Evolutionary conservation across 2,329 filamentous ascomycete genomes (phyloP).

Genomic region (Apiospora sp.): DNA sequence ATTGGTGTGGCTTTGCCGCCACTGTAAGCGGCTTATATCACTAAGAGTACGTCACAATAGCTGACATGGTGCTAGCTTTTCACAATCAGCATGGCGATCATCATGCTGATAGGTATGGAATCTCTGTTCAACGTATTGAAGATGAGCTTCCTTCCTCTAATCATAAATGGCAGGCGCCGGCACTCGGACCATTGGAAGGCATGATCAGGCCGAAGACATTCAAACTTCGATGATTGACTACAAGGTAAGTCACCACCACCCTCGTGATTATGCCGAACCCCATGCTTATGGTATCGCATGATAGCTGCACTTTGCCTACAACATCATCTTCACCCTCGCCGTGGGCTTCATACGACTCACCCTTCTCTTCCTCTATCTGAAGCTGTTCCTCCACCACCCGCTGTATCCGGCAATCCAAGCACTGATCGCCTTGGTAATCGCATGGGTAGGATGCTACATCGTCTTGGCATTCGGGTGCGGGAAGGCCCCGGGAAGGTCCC

Average conservation of each 20-base stretch:
- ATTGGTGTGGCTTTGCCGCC: not conserved
- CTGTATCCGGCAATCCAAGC: not conserved
- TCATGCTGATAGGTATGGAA: not conserved
- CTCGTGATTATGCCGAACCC: not conserved
- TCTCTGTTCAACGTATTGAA: too few relatives aligned
- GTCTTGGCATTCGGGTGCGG: not conserved
- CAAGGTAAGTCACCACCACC: not conserved
- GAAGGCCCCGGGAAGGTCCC: not conserved
- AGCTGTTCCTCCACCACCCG: not conserved
- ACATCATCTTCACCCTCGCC: not conserved
- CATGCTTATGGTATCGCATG: not conserved
- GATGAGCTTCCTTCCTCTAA: not conserved
- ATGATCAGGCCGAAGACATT: not conserved
- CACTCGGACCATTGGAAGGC: not conserved
- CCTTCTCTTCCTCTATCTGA: not conserved
- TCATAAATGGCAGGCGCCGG: not conserved
- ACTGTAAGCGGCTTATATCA: not conserved
- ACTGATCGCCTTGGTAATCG: not conserved
- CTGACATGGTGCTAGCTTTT: not conserved
- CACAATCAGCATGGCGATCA: not conserved
- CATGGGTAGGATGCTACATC: not conserved
- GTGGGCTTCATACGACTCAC: conserved; percentile 9
- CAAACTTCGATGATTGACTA: not conserved
- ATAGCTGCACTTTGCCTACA: not conserved
- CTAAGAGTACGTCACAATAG: not conserved